A percentile compares a stretch with the other conserved stretches of the same genome.
These are phyloP conservation scores for Neonectria coccinea DNA, from an alignment of 2,329 filamentous ascomycete genomes.

Conservation along the genomic window DNA sequence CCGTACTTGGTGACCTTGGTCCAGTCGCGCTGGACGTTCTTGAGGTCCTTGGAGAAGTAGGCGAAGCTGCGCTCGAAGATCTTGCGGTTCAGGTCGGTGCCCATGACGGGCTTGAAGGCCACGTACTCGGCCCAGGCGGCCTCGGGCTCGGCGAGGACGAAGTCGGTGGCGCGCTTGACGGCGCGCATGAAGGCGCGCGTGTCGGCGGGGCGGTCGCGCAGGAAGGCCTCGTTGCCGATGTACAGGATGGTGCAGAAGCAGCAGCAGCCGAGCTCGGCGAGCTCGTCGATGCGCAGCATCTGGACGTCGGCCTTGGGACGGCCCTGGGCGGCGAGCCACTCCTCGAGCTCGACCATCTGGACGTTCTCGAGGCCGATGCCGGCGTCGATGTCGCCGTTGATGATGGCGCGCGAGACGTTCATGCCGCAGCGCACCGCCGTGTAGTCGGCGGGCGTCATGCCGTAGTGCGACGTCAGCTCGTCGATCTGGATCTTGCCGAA, in stretches of 20 bases:
- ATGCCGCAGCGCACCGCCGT: constrained; percentile 83
- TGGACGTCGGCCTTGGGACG: constrained; percentile 76
- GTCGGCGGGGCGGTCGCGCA: constrained; percentile 73
- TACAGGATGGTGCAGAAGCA: constrained; percentile 87
- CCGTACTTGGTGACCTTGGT: constrained; percentile 81
- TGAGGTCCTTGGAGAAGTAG: constrained; percentile 79
- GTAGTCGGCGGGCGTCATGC: constrained; percentile 79
- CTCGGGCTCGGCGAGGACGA: constrained; percentile 72
- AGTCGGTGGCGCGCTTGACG: constrained; percentile 80
- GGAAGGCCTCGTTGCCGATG: constrained; percentile 80
- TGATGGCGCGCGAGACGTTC: constrained; percentile 84
- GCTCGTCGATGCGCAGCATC: constrained; percentile 85
- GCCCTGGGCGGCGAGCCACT: constrained; percentile 75
- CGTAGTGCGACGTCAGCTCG: constrained; percentile 82
- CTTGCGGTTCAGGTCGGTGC: constrained; percentile 76
- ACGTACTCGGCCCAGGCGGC: constrained; percentile 76
- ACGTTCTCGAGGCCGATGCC: constrained; percentile 84
- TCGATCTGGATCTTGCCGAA: constrained; percentile 89
- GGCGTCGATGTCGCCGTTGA: constrained; percentile 77
- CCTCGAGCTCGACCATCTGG: constrained; percentile 84
- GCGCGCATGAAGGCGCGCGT: constrained; percentile 76
- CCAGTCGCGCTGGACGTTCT: constrained; percentile 82
- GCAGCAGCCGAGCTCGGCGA: constrained; percentile 83
- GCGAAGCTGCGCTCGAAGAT: constrained; percentile 84
- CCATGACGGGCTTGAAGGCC: constrained; percentile 79